These are phyloP conservation scores for Didymella arachidicola DNA, from an alignment of 2,329 filamentous ascomycete species.

Conservation along the genomic window DNA sequence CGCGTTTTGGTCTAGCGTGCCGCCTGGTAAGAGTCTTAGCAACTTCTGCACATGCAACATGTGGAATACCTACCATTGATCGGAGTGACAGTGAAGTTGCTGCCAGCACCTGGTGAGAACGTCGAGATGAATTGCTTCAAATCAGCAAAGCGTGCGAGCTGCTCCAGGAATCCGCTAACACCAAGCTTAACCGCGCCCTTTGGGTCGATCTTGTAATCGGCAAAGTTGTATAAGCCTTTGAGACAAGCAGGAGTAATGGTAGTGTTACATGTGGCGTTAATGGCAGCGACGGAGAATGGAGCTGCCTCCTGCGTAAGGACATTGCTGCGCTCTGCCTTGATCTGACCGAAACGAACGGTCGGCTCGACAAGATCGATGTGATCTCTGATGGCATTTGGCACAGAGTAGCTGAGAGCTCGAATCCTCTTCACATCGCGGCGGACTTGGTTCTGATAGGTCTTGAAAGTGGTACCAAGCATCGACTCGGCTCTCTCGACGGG, in stretches of 20 bases:
- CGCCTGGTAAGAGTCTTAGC: constrained; percentile 29
- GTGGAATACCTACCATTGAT: constrained; percentile 52
- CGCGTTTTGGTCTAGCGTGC: constrained; percentile 46
- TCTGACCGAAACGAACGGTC: constrained; percentile 67
- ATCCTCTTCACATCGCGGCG: constrained; percentile 57
- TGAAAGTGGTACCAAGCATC: constrained; percentile 66
- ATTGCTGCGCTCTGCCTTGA: constrained; percentile 53
- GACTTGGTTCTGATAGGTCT: constrained; percentile 60
- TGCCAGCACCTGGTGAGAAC: constrained; percentile 53
- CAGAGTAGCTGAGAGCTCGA: constrained; percentile 67
- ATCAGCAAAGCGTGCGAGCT: constrained; percentile 59
- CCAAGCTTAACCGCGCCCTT: constrained; percentile 51
- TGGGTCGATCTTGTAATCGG: constrained; percentile 51
- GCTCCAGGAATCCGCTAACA: constrained; percentile 58
- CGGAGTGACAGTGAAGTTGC: constrained; percentile 55
- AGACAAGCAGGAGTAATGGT: constrained; percentile 58
- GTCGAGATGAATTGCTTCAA: constrained; percentile 51
- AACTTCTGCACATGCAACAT: not conserved
- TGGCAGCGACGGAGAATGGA: constrained; percentile 30
- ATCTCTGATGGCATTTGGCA: constrained; percentile 63
- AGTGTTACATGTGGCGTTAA: constrained; percentile 52
- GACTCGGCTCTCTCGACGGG: constrained; percentile 61
- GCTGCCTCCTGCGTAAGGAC: constrained; percentile 41
- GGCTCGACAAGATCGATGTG: constrained; percentile 71
- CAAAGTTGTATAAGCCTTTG: constrained; percentile 56